phyloP scores from a whole-genome alignment of 768 basidiomycete genomes.

The Pleurotus salmoneostramineus region DNA sequence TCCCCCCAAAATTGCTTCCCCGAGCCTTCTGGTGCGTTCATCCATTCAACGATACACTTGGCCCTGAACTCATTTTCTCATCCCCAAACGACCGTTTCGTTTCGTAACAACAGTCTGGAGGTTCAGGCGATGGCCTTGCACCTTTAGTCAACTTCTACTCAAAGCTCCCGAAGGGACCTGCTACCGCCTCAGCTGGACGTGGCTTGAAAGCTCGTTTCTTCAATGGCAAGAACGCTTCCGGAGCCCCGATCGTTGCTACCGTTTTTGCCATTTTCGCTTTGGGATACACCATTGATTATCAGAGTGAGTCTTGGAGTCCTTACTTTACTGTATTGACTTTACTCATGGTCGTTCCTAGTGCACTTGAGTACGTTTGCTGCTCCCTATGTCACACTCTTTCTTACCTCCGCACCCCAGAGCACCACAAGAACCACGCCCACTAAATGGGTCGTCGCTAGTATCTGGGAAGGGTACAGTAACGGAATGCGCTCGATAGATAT shows the following conservation, averaged over 20 bases:
- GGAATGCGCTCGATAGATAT: not conserved
- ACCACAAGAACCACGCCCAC: constrained; percentile 91
- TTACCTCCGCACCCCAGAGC: constrained; percentile 47
- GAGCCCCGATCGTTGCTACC: constrained; percentile 57
- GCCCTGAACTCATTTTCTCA: not conserved
- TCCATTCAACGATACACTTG: not conserved
- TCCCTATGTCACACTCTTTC: constrained; percentile 7
- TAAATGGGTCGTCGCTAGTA: constrained; percentile 23
- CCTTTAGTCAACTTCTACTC: constrained; percentile 95
- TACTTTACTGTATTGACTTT: constrained; percentile 9
- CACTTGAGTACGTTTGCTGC: constrained; percentile 65
- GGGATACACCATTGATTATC: constrained; percentile 87
- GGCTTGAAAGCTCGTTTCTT: constrained; percentile 84
- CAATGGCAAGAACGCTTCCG: constrained; percentile 82
- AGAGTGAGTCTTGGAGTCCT: constrained; percentile 55
- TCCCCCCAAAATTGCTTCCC: constrained; percentile 94
- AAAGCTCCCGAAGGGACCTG: constrained; percentile 89
- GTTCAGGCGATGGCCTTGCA: constrained; percentile 74
- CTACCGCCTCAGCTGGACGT: constrained; percentile 45
- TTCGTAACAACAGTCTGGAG: constrained; percentile 56
- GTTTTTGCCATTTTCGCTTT: constrained; percentile 65
- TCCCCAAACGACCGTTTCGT: not conserved
- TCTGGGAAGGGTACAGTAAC: not conserved
- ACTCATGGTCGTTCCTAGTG: constrained; percentile 40
- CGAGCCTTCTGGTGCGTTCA: constrained; percentile 73